Conservation (phyloP, 495 filamentous ascomycete genomes). For the Tuber magnatum region DNA sequence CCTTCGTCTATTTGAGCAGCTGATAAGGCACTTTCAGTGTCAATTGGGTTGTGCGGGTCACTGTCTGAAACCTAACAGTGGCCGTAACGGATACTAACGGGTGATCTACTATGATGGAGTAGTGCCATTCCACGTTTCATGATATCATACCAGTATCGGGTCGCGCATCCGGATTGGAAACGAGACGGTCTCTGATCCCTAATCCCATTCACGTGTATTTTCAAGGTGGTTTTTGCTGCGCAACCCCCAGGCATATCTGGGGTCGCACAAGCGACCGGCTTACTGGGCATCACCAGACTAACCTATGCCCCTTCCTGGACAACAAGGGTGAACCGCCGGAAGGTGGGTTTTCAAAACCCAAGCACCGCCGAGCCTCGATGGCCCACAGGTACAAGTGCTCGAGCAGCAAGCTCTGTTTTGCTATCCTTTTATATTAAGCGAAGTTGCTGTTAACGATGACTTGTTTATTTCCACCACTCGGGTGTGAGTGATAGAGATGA, state of each 20-base stretch:
- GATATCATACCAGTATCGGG: background rate
- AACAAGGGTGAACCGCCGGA: no score
- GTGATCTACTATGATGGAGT: background rate
- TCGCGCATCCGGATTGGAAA: background rate
- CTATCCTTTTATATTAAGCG: no score
- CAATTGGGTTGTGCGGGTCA: background rate
- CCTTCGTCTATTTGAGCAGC: background rate
- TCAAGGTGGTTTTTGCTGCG: background rate
- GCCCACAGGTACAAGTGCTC: no score
- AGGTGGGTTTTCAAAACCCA: no score
- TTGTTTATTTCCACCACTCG: no score
- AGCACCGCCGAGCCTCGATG: no score
- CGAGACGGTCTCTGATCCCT: background rate
- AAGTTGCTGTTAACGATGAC: no score
- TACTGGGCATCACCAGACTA: no score
- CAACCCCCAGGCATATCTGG: background rate
- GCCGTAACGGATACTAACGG: background rate
- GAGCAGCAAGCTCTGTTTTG: no score
- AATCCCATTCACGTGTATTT: background rate
- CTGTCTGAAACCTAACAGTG: background rate
- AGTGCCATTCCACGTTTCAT: background rate
- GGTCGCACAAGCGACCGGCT: no score
- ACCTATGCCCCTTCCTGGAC: no score
- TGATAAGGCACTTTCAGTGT: background rate
- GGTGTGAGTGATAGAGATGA: no score